Base-by-base conservation (phyloP, 2,329 filamentous ascomycete species). In the Colletotrichum orchidophilum region DNA sequence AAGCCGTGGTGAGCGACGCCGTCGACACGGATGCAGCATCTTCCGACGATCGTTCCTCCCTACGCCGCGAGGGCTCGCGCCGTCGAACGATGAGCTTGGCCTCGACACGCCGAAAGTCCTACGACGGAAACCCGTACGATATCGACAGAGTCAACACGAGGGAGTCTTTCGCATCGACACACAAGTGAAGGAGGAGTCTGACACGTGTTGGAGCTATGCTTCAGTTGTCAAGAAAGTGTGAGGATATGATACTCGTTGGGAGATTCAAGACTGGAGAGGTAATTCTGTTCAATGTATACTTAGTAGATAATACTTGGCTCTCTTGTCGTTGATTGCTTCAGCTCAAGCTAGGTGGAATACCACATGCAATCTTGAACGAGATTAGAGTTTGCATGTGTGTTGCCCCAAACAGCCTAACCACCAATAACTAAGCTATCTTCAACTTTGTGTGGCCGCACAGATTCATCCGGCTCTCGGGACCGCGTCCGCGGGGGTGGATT, bases 141-240 rank as follows among this genome's bases (percentile, higher is more conserved):
- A 63, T 57, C 50, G 65, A 63, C 27, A 50, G 59, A 24, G 65
- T 49, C 26, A 21, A 57, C 12, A 55, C 65, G 1, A 49, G 65
- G 13, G 24, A 63, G 21, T 46, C 50, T 5, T 63, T 63, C 35
- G 33, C 46, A 3, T 24, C 13, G 13, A 50, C 24, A 7, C 8
- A 24, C 7, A 61, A 61, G 24, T 50, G 12, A 61, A 24, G 12
- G n/a, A 8, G 11, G 18, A 9, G 3, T 18, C 11, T 18, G 26
- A 1, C 21, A n/a, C 3, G 11, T 46, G 5, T 39, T 1, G 11
- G 2, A 18, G 15, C 1, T 1, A n/a, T 26, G 35, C 2, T 6
- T 18, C 1, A 29, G 15, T 13, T 24, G 18, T 55, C 18, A 11
- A 46, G 21, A 18, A 46, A 46, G 1, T n/a, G 0, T 21, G 27